Conservation (phyloP, 1,284 basidiomycete genomes). For the Ceratobasidium sp. region DNA sequence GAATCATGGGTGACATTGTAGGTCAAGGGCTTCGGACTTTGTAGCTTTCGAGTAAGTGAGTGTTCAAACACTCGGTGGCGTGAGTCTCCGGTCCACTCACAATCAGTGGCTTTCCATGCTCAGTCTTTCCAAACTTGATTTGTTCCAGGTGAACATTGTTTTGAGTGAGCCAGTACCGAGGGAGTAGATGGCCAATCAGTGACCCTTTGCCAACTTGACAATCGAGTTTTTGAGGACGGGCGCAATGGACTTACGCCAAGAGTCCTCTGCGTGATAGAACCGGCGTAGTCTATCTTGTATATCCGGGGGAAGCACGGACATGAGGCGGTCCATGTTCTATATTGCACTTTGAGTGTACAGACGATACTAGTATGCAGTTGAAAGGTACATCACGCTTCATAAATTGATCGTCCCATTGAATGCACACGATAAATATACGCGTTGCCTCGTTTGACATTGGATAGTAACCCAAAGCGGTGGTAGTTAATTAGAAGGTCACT, state of each 20-base stretch:
- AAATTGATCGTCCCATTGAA: not conserved
- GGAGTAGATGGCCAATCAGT: slow-evolving; percentile 72
- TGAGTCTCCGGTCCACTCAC: slow-evolving; percentile 52
- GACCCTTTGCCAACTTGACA: slow-evolving; percentile 59
- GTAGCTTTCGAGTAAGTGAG: slow-evolving; percentile 53
- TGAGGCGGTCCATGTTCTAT: slow-evolving; percentile 3
- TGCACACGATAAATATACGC: not conserved
- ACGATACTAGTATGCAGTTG: not conserved
- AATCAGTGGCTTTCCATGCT: slow-evolving; percentile 74
- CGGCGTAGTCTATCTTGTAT: slow-evolving; percentile 53
- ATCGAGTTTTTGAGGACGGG: not conserved
- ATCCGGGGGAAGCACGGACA: slow-evolving; percentile 1
- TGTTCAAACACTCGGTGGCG: not conserved
- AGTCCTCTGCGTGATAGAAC: slow-evolving; percentile 73
- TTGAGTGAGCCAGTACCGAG: slow-evolving; percentile 64
- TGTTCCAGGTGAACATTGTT: slow-evolving; percentile 56
- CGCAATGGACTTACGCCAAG: slow-evolving; percentile 62
- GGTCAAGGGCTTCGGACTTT: slow-evolving; percentile 60
- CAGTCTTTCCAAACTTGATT: slow-evolving; percentile 63
- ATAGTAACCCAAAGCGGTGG: not conserved
- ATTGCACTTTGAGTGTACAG: not conserved
- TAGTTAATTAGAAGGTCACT: too few species aligned
- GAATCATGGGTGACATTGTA: slow-evolving; percentile 85
- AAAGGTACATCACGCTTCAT: slow-evolving; percentile 1
- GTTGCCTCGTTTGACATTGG: not conserved